A percentile compares a stretch with the other conserved stretches of the same genome.
Conservation (phyloP, 164 flowering plant genomes). For the Santalum album region DNA sequence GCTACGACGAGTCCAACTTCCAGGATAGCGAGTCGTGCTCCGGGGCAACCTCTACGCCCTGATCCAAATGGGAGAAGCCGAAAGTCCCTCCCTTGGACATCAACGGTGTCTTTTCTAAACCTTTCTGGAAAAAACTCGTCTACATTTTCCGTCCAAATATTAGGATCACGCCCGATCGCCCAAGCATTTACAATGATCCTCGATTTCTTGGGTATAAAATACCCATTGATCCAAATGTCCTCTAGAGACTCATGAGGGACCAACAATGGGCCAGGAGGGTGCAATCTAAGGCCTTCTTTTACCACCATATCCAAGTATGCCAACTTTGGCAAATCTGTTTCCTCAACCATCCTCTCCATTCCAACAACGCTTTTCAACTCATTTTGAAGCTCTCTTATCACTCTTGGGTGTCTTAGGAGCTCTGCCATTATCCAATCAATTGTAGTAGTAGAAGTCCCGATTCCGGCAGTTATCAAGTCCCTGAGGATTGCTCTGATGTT, state of each 20-base stretch:
- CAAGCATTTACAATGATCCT: constrained; percentile 22
- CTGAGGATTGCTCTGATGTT: constrained; percentile 1
- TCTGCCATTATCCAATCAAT: neutral
- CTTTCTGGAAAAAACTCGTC: neutral
- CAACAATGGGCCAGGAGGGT: constrained; percentile 23
- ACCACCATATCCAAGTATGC: constrained; percentile 24
- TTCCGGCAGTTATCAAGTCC: neutral
- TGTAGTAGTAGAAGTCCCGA: neutral
- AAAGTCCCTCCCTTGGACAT: constrained; percentile 2
- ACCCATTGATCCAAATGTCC: constrained; percentile 14
- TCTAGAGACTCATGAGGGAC: constrained; percentile 23
- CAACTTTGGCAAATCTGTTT: constrained; percentile 15
- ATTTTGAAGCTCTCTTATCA: constrained; percentile 14
- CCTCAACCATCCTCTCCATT: constrained; percentile 14
- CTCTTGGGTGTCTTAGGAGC: neutral
- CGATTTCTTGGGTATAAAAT: constrained; percentile 18
- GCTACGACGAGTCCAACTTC: neutral
- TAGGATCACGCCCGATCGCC: constrained; percentile 23
- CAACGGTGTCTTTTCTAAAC: neutral
- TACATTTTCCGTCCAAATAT: neutral
- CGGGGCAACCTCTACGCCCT: constrained; percentile 7
- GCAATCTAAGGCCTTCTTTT: constrained; percentile 26
- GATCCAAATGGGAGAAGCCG: constrained; percentile 6
- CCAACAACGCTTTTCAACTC: constrained; percentile 15
- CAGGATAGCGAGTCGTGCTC: neutral